Conservation (phyloP, 2,329 filamentous ascomycete genomes). For the Pseudocercospora macadamiae region DNA sequence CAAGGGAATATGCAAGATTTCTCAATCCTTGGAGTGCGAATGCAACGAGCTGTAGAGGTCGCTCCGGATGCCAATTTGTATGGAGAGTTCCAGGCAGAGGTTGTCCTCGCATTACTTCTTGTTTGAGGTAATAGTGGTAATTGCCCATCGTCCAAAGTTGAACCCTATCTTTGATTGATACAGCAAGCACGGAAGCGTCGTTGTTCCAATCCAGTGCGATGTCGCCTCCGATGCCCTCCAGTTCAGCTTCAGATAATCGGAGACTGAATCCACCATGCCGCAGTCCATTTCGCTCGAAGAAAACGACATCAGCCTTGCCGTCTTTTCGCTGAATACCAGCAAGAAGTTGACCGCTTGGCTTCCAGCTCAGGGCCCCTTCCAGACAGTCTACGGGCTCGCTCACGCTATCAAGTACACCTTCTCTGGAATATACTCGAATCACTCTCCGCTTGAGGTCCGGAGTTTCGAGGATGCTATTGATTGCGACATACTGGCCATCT, state of each 20-base stretch:
- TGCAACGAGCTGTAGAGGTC: constrained; percentile 66
- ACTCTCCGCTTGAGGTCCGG: constrained; percentile 66
- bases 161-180: constrained; percentile 72
- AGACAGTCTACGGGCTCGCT: constrained; percentile 93
- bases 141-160: constrained; percentile 98
- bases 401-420: constrained; percentile 87
- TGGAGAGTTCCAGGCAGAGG: constrained; percentile 16
- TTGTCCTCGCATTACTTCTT: constrained; percentile 63
- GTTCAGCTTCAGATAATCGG: constrained; percentile 64
- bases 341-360: constrained; percentile 86
- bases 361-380: constrained; percentile 87
- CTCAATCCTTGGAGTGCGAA: constrained; percentile 17
- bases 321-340: constrained; percentile 77
- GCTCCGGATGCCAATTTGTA: constrained; percentile 80
- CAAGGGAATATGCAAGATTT: constrained; percentile 66
- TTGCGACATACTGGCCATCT: constrained; percentile 85
- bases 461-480: constrained; percentile 80
- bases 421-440: constrained; percentile 86
- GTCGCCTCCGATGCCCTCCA: constrained; percentile 56
- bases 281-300: constrained; percentile 96
- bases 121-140: constrained; percentile 97
- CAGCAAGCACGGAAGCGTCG: constrained; percentile 87
- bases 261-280: constrained; percentile 94
- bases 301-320: constrained; percentile 74
- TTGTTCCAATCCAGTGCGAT: constrained; percentile 82